Percentiles rank a stretch among this genome's conserved stretches.
Conservation (phyloP, 352 stramenopile species). For the Globisporangium barbulae region DNA sequence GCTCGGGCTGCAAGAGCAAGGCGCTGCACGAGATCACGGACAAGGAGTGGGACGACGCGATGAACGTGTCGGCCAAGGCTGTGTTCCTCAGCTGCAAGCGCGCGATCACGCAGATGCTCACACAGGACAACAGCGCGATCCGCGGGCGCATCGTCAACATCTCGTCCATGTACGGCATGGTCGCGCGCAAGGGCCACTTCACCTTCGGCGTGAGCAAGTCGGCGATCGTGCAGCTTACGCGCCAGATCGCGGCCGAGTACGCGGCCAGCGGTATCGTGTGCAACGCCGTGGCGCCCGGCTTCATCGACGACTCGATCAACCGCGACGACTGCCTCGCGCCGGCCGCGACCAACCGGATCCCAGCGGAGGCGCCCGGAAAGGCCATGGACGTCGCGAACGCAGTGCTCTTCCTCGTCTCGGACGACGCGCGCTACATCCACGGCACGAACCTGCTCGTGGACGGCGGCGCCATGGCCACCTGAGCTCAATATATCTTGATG, state of each 20-base stretch:
- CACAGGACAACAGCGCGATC: conserved; percentile 49
- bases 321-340: conserved; percentile 53
- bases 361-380: conserved; percentile 50
- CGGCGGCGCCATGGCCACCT: conserved; percentile 53
- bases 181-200: conserved; percentile 55
- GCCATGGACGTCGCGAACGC: conserved; percentile 64
- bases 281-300: conserved; percentile 56
- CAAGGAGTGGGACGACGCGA: conserved; percentile 48
- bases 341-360: conserved; percentile 42
- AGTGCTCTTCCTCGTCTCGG: conserved; percentile 63
- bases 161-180: conserved; percentile 56
- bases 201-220: conserved; percentile 67
- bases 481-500: neutral
- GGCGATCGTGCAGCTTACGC: conserved; percentile 59
- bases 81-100: conserved; percentile 73
- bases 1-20: conserved; percentile 29
- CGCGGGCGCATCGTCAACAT: conserved; percentile 67
- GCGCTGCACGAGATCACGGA: conserved; percentile 40
- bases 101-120: conserved; percentile 56
- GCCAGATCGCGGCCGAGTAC: conserved; percentile 61
- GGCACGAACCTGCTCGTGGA: conserved; percentile 62
- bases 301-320: conserved; percentile 63
- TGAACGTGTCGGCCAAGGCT: conserved; percentile 59
- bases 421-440: conserved; percentile 63
- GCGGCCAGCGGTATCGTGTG: conserved; percentile 54